phyloP scores from a whole-genome alignment of 495 filamentous ascomycete species.

The Lasiosphaeria hispida region DNA sequence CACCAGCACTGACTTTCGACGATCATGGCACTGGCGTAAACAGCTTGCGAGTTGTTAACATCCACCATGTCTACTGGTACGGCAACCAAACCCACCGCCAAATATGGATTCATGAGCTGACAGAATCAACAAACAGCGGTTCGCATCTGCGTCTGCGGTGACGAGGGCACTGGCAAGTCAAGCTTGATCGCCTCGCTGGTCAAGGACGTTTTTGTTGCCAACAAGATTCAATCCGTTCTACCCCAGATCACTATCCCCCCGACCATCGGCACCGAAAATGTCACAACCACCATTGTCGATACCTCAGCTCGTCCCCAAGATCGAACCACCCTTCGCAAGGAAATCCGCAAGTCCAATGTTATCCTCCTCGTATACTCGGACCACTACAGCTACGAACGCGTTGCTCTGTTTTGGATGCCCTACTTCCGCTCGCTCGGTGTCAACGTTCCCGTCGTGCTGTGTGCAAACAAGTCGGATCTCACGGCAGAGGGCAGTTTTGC shows the following conservation, averaged over 20 bases:
- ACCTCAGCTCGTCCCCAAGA: conserved; percentile 95
- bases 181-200: conserved; percentile 78
- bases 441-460: conserved; percentile 96
- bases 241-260: conserved; percentile 93
- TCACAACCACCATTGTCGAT: conserved; percentile 93
- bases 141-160: conserved; percentile 93
- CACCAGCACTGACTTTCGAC: too few species aligned
- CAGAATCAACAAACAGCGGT: conserved; percentile 47
- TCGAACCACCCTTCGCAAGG: conserved; percentile 78
- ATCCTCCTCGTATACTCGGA: conserved; percentile 97
- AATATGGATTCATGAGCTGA: conserved; percentile 11
- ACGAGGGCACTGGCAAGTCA: conserved; percentile 74
- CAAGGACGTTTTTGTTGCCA: conserved; percentile 89
- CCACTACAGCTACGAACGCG: conserved; percentile 97
- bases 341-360: conserved; percentile 94
- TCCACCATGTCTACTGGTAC: conserved; percentile 14
- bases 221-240: conserved; percentile 90
- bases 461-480: conserved; percentile 94
- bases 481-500: conserved; percentile 59
- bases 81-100: not conserved
- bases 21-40: too few species aligned
- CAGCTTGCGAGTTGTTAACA: too few species aligned
- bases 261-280: conserved; percentile 84
- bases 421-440: conserved; percentile 95
- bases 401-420: conserved; percentile 96